Evolutionary conservation across 805 yeast species (phyloP).

Genomic region (Yarrowia porcina): DNA sequence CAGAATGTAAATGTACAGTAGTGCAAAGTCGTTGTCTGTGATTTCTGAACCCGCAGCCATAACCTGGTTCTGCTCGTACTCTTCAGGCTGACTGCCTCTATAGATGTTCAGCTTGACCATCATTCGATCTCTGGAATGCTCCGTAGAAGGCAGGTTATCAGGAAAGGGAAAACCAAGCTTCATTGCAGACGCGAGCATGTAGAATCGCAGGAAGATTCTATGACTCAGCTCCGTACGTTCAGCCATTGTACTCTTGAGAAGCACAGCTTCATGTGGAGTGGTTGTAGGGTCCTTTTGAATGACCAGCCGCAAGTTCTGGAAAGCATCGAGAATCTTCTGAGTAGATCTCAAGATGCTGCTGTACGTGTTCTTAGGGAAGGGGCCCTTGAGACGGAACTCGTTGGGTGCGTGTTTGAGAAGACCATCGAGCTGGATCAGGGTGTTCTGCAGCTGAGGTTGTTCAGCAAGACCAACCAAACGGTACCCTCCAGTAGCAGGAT

Average conservation of each 20-base stretch:
- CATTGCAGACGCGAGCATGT: conserved; percentile 62
- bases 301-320: conserved; percentile 68
- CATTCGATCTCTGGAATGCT: conserved; percentile 67
- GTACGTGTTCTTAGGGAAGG: conserved; percentile 57
- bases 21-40: conserved; percentile 70
- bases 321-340: conserved; percentile 65
- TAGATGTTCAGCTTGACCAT: conserved; percentile 61
- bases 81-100: conserved; percentile 36
- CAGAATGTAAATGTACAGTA: conserved; percentile 69
- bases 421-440: conserved; percentile 58
- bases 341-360: conserved; percentile 52
- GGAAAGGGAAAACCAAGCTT: conserved; percentile 76
- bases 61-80: background rate
- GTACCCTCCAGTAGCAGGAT: conserved; percentile 25
- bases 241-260: conserved; percentile 46
- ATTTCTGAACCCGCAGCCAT: conserved; percentile 2
- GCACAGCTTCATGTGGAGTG: conserved; percentile 51
- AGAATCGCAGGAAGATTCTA: conserved; percentile 69
- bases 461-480: conserved; percentile 34
- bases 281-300: conserved; percentile 59
- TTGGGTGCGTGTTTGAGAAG: conserved; percentile 67
- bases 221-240: conserved; percentile 71
- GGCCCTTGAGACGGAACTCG: conserved; percentile 72
- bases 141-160: conserved; percentile 70
- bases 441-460: conserved; percentile 47